Base-by-base conservation (phyloP, 2,329 filamentous ascomycete genomes). In the Ascochyta clinopodiicola region DNA sequence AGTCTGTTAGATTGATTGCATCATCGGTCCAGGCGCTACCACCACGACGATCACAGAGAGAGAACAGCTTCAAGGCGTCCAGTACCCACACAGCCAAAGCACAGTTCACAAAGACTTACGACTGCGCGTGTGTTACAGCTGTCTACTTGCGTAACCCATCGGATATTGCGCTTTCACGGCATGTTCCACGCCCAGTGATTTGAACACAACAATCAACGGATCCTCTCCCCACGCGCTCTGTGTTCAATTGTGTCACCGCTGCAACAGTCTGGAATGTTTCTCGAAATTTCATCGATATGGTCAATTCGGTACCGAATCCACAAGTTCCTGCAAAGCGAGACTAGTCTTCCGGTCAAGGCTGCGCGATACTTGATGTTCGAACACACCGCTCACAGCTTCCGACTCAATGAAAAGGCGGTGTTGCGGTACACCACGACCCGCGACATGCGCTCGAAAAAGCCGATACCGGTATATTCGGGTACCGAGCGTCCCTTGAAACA, bases 401-500 rank as follows among this genome's bases (percentile, higher is more conserved):
- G 54, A 61, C 39, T 43, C 37, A 37, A 51, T 46, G 29, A 51
- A 56, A 56, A 51, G 46, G 52, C 52, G 52, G 52, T 56, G 46
- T 56, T 56, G 46, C 46, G 21, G 37, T 51, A 38, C 46, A 47
- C 31, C 52, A 46, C 46, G 43, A 58, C 56, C 53, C 24, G 51
- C 44, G 46, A 58, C 56, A 56, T 24, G 51, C 44, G 44, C 35
- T 42, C 22, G 17, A 39, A 25, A 49, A 19, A 51, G 50, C 56
- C 51, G 57, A 57, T 51, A 50, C 59, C 55, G 58, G 61, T 43
- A 45, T 31, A 27, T 13, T 19, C n/a, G 21, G 31, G 24, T 60
- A 51, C 57, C 57, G 60, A 60, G 43, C 22, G 56, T 67, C 58
- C 51, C 64, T 61, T 60, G 58, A 67, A 66, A 66, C 63, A 42